phyloP scores from a whole-genome alignment of 495 filamentous ascomycete species.

The Annulohypoxylon bovei region DNA sequence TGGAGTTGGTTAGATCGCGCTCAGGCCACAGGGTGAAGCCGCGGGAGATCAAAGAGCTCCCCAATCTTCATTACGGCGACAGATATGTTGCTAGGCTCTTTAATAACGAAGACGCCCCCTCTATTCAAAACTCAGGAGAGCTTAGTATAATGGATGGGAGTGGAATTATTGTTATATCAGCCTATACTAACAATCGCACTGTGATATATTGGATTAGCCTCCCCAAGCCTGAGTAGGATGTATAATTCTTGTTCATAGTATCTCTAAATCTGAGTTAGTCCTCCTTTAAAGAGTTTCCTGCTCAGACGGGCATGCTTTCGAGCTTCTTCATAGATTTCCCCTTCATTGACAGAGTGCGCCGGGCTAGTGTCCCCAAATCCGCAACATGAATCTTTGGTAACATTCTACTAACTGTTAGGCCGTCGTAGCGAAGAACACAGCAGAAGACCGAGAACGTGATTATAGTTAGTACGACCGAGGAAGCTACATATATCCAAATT shows the following conservation, averaged over 20 bases:
- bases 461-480: conserved; percentile 30
- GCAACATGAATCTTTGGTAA: conserved; percentile 35
- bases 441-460: conserved; percentile 41
- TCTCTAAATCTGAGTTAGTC: background rate
- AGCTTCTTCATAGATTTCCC: background rate
- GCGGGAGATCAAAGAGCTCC: conserved; percentile 37
- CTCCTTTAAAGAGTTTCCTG: background rate
- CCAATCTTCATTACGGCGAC: conserved; percentile 39
- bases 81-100: conserved; percentile 36
- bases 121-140: background rate
- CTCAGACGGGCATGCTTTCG: background rate
- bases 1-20: conserved; percentile 42
- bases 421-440: conserved; percentile 39
- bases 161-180: conserved; percentile 7
- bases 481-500: conserved; percentile 43
- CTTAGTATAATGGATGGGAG: background rate
- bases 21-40: conserved; percentile 20
- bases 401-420: conserved; percentile 26
- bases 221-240: background rate
- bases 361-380: conserved; percentile 26
- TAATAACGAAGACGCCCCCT: background rate
- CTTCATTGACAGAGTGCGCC: conserved; percentile 15
- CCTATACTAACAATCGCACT: background rate
- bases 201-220: conserved; percentile 21
- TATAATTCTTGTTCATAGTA: background rate